Conservation (phyloP, 768 basidiomycete species). For the Naganishia vaughanmartiniae region DNA sequence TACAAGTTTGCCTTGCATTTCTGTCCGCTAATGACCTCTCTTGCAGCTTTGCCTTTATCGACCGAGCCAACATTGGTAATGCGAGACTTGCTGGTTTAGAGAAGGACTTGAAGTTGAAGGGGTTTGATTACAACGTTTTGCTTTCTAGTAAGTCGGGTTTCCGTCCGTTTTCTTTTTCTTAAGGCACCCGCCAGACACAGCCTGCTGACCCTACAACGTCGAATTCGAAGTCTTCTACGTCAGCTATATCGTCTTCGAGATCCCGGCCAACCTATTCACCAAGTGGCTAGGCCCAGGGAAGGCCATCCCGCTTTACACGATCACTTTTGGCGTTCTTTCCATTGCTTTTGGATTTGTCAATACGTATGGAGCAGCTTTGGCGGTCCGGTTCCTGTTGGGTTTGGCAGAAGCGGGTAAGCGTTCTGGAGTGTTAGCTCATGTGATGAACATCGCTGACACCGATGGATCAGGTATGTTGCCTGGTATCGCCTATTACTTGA, state of each 20-base stretch:
- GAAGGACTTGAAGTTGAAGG: slow-evolving; percentile 35
- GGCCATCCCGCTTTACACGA: slow-evolving; percentile 26
- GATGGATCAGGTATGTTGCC: slow-evolving; percentile 14
- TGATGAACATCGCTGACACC: neutral
- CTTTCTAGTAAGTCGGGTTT: slow-evolving; percentile 14
- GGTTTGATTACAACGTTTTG: slow-evolving; percentile 34
- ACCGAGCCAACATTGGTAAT: slow-evolving; percentile 27
- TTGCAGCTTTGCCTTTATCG: slow-evolving; percentile 30
- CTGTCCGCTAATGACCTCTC: neutral
- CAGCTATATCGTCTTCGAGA: slow-evolving; percentile 22
- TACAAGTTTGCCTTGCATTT: neutral
- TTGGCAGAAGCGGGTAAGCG: slow-evolving; percentile 25
- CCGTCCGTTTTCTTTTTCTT: neutral
- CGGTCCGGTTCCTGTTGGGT: slow-evolving; percentile 29
- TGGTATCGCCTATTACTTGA: slow-evolving; percentile 31
- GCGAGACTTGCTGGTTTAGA: slow-evolving; percentile 37
- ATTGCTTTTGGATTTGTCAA: slow-evolving; percentile 25
- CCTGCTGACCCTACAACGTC: neutral
- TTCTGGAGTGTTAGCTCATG: no score
- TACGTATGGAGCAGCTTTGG: slow-evolving; percentile 5
- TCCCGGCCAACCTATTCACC: slow-evolving; percentile 30
- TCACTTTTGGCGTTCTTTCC: slow-evolving; percentile 29
- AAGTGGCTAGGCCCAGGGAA: slow-evolving; percentile 31
- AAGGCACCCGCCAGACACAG: no score
- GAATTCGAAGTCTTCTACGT: slow-evolving; percentile 25